Conservation (phyloP, 2,329 filamentous ascomycete species). For the Xylaria sp. region DNA sequence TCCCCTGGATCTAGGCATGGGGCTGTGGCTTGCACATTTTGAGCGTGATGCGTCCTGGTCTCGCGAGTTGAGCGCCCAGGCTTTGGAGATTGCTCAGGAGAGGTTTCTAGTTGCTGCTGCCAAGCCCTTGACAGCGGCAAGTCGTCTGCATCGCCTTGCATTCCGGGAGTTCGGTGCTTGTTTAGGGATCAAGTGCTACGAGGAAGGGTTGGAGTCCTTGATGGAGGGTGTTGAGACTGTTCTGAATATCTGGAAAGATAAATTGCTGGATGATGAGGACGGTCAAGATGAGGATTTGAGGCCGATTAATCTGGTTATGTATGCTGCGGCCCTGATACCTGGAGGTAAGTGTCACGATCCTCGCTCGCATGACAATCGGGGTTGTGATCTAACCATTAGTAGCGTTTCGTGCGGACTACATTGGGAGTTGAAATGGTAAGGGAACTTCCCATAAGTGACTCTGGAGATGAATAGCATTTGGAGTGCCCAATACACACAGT, state of each 20-base stretch:
- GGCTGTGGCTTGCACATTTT: conserved; percentile 26
- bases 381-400: background rate
- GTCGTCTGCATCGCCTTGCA: conserved; percentile 21
- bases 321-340: conserved; percentile 64
- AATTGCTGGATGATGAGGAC: conserved; percentile 42
- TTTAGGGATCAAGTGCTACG: conserved; percentile 24
- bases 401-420: conserved; percentile 12
- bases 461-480: too few species aligned
- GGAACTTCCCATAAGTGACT: too few species aligned
- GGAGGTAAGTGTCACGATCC: conserved; percentile 58
- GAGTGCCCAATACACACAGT: too few species aligned
- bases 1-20: conserved; percentile 24
- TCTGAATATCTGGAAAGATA: conserved; percentile 40
- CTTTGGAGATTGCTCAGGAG: conserved; percentile 6
- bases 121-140: conserved; percentile 10
- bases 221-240: conserved; percentile 15
- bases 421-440: background rate
- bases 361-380: background rate
- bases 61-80: conserved; percentile 12
- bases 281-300: conserved; percentile 54
- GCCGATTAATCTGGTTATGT: conserved; percentile 68
- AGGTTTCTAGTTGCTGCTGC: conserved; percentile 15
- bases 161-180: conserved; percentile 30
- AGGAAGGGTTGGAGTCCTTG: background rate
- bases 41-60: conserved; percentile 20